phyloP scores from a whole-genome alignment of 129 eudicot genomes.

The Logfia minima region DNA sequence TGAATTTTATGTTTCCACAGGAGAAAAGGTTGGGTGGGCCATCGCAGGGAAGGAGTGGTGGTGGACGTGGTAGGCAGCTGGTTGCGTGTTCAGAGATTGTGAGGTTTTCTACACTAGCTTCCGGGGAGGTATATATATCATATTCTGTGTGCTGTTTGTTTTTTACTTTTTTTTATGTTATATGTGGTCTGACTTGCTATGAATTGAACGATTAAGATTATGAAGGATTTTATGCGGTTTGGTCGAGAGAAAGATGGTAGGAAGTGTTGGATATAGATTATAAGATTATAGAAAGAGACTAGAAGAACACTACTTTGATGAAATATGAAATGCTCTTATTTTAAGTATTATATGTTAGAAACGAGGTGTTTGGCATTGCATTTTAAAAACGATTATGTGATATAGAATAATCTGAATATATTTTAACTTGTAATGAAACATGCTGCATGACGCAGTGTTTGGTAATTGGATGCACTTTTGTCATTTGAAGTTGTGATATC shows the following conservation, averaged over 20 bases:
- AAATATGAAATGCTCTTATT: neutral
- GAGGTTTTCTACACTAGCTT: constrained; percentile 69
- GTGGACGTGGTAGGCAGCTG: constrained; percentile 66
- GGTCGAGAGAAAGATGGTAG: constrained; percentile 4
- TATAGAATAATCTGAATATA: neutral
- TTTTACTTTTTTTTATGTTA: neutral
- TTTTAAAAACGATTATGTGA: neutral
- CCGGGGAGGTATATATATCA: constrained; percentile 67
- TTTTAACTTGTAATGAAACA: neutral
- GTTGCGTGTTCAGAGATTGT: constrained; percentile 79
- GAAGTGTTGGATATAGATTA: neutral
- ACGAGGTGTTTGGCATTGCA: too few relatives aligned
- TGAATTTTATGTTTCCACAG: constrained; percentile 58
- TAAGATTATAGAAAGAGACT: neutral
- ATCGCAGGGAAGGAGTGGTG: constrained; percentile 54
- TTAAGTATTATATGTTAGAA: too few relatives aligned
- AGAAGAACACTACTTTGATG: constrained; percentile 3
- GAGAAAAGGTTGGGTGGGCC: constrained; percentile 34
- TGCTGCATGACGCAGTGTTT: neutral
- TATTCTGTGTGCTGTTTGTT: too few relatives aligned
- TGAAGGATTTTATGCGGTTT: neutral
- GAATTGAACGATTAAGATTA: neutral
- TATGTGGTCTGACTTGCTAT: neutral
- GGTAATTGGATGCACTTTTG: neutral
- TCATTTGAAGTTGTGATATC: neutral